Base-by-base conservation (phyloP, 2,329 filamentous ascomycete species). In the Penicillium psychrosexuale region DNA sequence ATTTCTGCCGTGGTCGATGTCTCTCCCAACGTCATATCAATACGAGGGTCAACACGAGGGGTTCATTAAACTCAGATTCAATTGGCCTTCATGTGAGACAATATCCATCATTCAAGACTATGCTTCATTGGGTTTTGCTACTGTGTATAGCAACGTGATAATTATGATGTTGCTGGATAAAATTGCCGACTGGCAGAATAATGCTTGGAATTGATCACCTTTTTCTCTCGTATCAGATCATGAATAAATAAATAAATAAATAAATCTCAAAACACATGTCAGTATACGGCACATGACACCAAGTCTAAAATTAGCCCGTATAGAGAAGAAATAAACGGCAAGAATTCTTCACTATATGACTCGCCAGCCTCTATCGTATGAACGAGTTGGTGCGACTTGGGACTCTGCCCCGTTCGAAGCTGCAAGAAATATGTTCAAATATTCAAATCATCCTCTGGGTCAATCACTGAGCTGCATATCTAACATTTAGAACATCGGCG, bases 71-170 rank as follows among this genome's bases (percentile, higher is more conserved):
- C 15, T 45, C 6, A 5, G 36, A 36, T 31, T 17, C 30, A 24
- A 61, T 59, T 59, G 51, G 53, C 19, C 48, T 49, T 27, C 12
- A n/a, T 22, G 17, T 55, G 53, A 61, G 56, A 61, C 58, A 61
- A 40, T 8, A n/a, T 17, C 15, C 27, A 39, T 31, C 11, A 19
- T n/a, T 22, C 22, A 24, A 28, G 15, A 34, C 39, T 13, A 6
- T 42, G 8, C 5, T 33, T 33, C 22, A 19, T 15, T 38, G 19
- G 33, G 5, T 31, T 47, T 9, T 7, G 1, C 15, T 15, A 12
- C 3, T 30, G 8, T 19, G 22, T 30, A 36, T 51, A 12, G 24
- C 9, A 42, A 48, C 33, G 47, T 48, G 22, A 33, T 45, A 22
- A 47, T 15, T 12, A 3, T 19, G 12, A 33, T 22, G n/a, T 44